These are phyloP conservation scores for Tulasnella sp. DNA, from an alignment of 768 basidiomycete genomes.

Conservation along the genomic window DNA sequence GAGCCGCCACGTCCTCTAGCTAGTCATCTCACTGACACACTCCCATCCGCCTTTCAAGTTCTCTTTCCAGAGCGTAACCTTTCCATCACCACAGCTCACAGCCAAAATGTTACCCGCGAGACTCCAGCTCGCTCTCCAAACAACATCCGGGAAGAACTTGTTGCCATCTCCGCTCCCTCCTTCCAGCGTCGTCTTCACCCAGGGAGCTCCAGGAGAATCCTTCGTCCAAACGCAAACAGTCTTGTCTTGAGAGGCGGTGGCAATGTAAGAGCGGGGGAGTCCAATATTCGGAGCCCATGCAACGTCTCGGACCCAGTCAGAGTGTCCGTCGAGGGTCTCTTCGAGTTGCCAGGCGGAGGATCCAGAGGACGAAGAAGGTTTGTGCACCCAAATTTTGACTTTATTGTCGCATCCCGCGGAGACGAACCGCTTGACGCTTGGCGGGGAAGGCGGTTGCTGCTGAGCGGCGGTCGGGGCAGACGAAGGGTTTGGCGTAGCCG, in stretches of 20 bases:
- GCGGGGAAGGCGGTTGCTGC: conserved; percentile 40
- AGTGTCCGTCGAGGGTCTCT: conserved; percentile 81
- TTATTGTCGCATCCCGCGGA: conserved; percentile 95
- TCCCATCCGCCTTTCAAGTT: conserved; percentile 92
- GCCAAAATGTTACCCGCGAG: conserved; percentile 92
- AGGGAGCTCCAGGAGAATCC: conserved; percentile 57
- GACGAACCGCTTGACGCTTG: conserved; percentile 74
- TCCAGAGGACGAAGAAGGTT: conserved; percentile 40
- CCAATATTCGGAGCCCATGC: conserved; percentile 98
- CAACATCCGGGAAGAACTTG: conserved; percentile 91
- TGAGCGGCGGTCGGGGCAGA: conserved; percentile 14
- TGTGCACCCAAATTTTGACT: conserved; percentile 87
- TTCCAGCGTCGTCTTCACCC: conserved; percentile 73
- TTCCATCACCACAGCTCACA: conserved; percentile 95
- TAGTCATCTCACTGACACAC: conserved; percentile 90
- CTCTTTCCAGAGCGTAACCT: conserved; percentile 98
- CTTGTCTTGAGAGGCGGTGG: conserved; percentile 90
- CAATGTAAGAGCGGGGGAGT: conserved; percentile 86
- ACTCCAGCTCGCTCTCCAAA: conserved; percentile 99
- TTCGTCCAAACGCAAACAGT: conserved; percentile 90
- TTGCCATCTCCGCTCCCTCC: conserved; percentile 33
- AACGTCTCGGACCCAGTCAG: conserved; percentile 98
- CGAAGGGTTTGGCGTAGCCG: neutral
- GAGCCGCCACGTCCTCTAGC: conserved; percentile 31
- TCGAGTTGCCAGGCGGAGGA: conserved; percentile 85